Conservation (phyloP, 352 stramenopile species). For the Pythium biforme region DNA sequence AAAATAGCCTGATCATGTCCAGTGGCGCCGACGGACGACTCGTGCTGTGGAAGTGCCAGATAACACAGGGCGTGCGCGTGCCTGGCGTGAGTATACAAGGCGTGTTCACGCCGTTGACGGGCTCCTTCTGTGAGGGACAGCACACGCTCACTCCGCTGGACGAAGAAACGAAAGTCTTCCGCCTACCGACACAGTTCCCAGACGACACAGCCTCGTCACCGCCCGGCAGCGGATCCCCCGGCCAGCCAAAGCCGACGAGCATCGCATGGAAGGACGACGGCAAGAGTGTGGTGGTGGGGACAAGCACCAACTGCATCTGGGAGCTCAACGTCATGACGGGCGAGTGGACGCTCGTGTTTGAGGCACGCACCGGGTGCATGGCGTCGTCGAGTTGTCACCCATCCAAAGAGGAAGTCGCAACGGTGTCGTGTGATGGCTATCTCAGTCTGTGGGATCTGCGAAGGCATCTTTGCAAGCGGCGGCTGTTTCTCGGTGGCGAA, state of each 20-base stretch:
- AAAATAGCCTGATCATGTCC: slow-evolving; percentile 54
- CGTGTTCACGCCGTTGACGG: slow-evolving; percentile 49
- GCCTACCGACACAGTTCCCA: slow-evolving; percentile 38
- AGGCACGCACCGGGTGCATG: slow-evolving; percentile 44
- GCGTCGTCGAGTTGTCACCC: slow-evolving; percentile 39
- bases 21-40: slow-evolving; percentile 47
- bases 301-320: slow-evolving; percentile 66
- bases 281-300: slow-evolving; percentile 43
- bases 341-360: slow-evolving; percentile 55
- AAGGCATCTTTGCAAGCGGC: slow-evolving; percentile 36
- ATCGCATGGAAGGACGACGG: slow-evolving; percentile 59
- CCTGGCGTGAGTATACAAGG: slow-evolving; percentile 59
- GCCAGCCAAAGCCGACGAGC: slow-evolving; percentile 49
- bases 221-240: not conserved
- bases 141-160: slow-evolving; percentile 39
- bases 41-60: slow-evolving; percentile 56
- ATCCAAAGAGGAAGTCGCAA: slow-evolving; percentile 41
- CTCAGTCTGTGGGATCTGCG: slow-evolving; percentile 57
- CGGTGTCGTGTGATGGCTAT: slow-evolving; percentile 50
- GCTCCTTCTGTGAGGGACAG: slow-evolving; percentile 47
- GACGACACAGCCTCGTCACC: slow-evolving; percentile 23
- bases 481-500: slow-evolving; percentile 32
- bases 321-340: slow-evolving; percentile 45
- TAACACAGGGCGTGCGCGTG: slow-evolving; percentile 48
- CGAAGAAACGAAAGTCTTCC: slow-evolving; percentile 37